Evolutionary conservation across 2,329 filamentous ascomycete genomes (phyloP), one percentile per base, ranked within the genome.

Genomic region (Trichoderma harzianum): DNA sequence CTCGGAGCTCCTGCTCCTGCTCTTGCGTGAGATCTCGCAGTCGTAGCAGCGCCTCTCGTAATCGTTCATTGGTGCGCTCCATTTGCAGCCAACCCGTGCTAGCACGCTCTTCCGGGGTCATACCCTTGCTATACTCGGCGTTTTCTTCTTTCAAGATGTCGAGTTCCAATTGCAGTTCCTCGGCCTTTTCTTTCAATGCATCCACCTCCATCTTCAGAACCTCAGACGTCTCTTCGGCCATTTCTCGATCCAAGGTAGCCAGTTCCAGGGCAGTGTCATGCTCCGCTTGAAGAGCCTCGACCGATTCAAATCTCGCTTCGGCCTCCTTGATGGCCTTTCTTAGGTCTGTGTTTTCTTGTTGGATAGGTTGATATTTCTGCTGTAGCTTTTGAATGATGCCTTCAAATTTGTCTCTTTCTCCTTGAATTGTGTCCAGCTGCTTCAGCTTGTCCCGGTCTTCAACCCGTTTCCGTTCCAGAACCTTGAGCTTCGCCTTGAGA

Each of bases 221-320:
- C 75, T 98, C 96, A 0, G 93, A 92, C 57, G 91, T 94, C 81
- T 98, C 95, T 80, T 99, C 95, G 0, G 96, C 96, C 93, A 98
- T 97, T 81, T 99, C 95, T 58, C 93, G 90, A 79, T 99, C 96
- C 30, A 99, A 84, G 0, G 93, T 92, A 7, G 94, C 94, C 81
- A 96, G 89, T 82, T 99, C 96, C 78, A 98, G 83, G 7, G 92
- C 89, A 4, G 91, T 88, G 34, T 98, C 96, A 80, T 97, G 91
- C 75, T 98, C 94, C 8, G 93, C 92, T 78, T 96, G 92, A 69
- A 92, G 85, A 34, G 87, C 86, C 76, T 95, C 93, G 3, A 96
- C 84, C 0, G 81, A 80, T 71, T 92, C 90, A 24, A 94, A 86
- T 62, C 88, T 89, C 24, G 86, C 82, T 78, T 96, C 90, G 0